A percentile compares a stretch with the other conserved stretches of the same genome.
phyloP scores from a whole-genome alignment of 2,329 filamentous ascomycete genomes.

The Diaporthe caulivora region DNA sequence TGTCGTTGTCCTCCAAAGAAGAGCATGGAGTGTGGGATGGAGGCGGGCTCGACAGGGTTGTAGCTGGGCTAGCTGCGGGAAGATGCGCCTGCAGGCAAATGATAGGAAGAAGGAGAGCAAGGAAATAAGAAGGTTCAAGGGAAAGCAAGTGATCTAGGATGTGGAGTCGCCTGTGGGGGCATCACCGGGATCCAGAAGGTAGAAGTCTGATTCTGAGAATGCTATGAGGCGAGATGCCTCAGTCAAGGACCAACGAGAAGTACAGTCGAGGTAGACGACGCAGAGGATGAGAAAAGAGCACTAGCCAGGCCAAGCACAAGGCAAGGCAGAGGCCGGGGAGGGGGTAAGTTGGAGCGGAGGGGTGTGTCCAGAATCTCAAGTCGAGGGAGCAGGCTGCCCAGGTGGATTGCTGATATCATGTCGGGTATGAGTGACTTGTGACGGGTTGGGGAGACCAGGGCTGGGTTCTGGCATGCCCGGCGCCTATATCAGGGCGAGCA shows the following conservation, averaged over 20 bases:
- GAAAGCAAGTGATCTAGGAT: constrained; percentile 38
- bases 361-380: constrained; percentile 34
- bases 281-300: constrained; percentile 21
- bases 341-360: constrained; percentile 23
- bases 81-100: constrained; percentile 49
- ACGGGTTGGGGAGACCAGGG: constrained; percentile 28
- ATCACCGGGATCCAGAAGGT: constrained; percentile 30
- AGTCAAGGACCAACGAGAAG: constrained; percentile 27
- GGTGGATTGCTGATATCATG: constrained; percentile 32
- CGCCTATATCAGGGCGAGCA: constrained; percentile 37
- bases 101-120: constrained; percentile 40
- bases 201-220: constrained; percentile 37
- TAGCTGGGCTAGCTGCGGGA: constrained; percentile 53
- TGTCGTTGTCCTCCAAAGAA: constrained; percentile 53
- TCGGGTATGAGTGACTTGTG: constrained; percentile 35
- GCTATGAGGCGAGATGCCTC: constrained; percentile 38
- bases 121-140: constrained; percentile 40
- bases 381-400: constrained; percentile 32
- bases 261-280: constrained; percentile 33
- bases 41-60: constrained; percentile 47
- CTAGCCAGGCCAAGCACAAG: constrained; percentile 35
- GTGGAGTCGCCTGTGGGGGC: constrained; percentile 24
- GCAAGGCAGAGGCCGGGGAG: constrained; percentile 33
- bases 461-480: constrained; percentile 24
- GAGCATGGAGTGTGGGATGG: constrained; percentile 47